Conservation (phyloP, 2,329 filamentous ascomycete species). For the Fusarium temperatum region DNA sequence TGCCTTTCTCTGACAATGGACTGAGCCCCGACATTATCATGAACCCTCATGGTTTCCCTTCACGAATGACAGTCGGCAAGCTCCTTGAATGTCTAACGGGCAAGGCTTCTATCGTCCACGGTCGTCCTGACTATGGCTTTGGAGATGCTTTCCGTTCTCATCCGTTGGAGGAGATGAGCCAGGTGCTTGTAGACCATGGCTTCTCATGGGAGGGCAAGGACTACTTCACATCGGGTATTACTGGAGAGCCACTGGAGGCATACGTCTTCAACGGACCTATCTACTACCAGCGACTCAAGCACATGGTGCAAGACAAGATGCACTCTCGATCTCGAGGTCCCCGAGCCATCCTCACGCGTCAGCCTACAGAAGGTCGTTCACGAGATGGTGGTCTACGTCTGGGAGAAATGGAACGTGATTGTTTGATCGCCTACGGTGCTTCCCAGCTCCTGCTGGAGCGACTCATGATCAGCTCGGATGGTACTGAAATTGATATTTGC, state of each 20-base stretch:
- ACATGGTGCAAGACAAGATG: conserved; percentile 99
- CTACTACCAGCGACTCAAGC: conserved; percentile 99
- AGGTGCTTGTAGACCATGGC: conserved; percentile 83
- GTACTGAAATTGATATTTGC: conserved; percentile 91
- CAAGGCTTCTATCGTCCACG: conserved; percentile 88
- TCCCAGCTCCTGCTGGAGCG: conserved; percentile 91
- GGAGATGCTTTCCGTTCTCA: conserved; percentile 83
- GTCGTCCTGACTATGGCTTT: conserved; percentile 86
- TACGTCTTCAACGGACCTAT: conserved; percentile 99
- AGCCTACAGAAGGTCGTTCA: conserved; percentile 95
- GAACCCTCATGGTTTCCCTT: conserved; percentile 99
- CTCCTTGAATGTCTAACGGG: conserved; percentile 94
- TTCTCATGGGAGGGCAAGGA: conserved; percentile 99
- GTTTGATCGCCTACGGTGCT: conserved; percentile 95
- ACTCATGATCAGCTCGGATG: conserved; percentile 93
- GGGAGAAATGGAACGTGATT: conserved; percentile 99
- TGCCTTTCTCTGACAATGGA: conserved; percentile 92
- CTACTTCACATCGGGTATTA: conserved; percentile 93
- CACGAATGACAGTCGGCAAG: conserved; percentile 99
- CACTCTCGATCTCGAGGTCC: conserved; percentile 93
- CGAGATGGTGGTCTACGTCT: conserved; percentile 90
- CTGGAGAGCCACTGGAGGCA: conserved; percentile 89
- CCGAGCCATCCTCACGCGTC: conserved; percentile 88
- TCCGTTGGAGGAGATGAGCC: conserved; percentile 87
- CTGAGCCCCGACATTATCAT: conserved; percentile 99